A percentile compares a stretch with the other conserved stretches of the same genome.
Evolutionary conservation across 1,139 yeast genomes (phyloP).

Genomic region (Pichia sp.): DNA sequence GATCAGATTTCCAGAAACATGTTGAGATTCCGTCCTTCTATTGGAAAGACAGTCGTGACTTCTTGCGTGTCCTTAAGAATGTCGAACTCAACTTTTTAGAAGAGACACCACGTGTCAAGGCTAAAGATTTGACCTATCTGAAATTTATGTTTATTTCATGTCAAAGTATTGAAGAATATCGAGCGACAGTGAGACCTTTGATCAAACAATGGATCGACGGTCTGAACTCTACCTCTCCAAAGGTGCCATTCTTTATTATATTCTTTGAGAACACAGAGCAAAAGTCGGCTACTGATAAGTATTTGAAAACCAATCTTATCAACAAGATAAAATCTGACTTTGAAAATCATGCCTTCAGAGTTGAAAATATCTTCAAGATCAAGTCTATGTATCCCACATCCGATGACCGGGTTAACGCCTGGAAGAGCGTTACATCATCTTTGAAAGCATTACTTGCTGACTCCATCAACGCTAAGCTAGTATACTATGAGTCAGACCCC

Average conservation of each 20-base stretch:
- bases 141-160: conserved; percentile 65
- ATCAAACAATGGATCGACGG: conserved; percentile 72
- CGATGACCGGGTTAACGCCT: conserved; percentile 38
- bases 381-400: conserved; percentile 34
- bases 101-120: conserved; percentile 40
- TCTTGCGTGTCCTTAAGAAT: conserved; percentile 60
- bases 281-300: conserved; percentile 28
- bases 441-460: conserved; percentile 48
- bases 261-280: conserved; percentile 37
- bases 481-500: conserved; percentile 12
- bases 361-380: conserved; percentile 36
- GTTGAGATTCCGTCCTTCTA: conserved; percentile 71
- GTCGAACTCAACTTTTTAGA: conserved; percentile 55
- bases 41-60: conserved; percentile 60
- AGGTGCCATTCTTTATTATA: conserved; percentile 61
- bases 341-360: conserved; percentile 33
- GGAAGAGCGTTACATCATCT: conserved; percentile 39
- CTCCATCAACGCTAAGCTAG: conserved; percentile 48
- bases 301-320: conserved; percentile 48
- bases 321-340: conserved; percentile 67
- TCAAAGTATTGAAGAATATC: conserved; percentile 63
- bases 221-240: conserved; percentile 37
- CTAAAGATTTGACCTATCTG: conserved; percentile 38
- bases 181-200: conserved; percentile 73
- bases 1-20: conserved; percentile 42